Evolutionary conservation across 1,284 basidiomycete species (phyloP).

Genomic region (Dichomitus squalens): DNA sequence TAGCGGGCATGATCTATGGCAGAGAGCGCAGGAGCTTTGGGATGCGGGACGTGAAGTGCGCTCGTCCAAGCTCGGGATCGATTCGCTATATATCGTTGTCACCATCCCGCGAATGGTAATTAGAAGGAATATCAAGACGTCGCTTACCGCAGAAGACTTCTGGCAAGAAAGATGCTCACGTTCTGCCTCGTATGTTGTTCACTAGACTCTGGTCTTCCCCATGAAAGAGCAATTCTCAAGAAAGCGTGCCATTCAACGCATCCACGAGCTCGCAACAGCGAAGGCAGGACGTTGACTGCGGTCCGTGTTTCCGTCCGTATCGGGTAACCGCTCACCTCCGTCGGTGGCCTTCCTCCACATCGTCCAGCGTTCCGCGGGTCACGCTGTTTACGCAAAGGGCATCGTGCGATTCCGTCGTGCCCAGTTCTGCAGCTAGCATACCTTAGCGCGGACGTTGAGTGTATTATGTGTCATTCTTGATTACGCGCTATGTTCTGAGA

Average conservation of each 20-base stretch:
- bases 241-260: no score
- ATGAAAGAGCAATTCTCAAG: background rate
- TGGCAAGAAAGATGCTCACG: background rate
- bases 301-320: no score
- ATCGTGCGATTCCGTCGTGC: background rate
- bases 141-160: background rate
- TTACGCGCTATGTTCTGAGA: background rate
- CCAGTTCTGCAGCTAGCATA: background rate
- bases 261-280: no score
- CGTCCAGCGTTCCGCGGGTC: background rate
- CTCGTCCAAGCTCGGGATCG: background rate
- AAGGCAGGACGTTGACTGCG: no score
- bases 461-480: background rate
- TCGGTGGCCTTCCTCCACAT: background rate
- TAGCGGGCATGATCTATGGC: constrained; percentile 30
- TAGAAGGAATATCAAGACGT: background rate
- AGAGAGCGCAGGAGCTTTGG: background rate
- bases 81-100: background rate
- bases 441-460: background rate
- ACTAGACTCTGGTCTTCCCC: background rate
- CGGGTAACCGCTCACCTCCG: background rate
- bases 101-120: background rate
- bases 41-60: background rate
- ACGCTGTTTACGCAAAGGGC: background rate
- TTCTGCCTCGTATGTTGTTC: no score